Conservation (phyloP, 2,329 filamentous ascomycete genomes). For the Lasiodiplodia theobromae region DNA sequence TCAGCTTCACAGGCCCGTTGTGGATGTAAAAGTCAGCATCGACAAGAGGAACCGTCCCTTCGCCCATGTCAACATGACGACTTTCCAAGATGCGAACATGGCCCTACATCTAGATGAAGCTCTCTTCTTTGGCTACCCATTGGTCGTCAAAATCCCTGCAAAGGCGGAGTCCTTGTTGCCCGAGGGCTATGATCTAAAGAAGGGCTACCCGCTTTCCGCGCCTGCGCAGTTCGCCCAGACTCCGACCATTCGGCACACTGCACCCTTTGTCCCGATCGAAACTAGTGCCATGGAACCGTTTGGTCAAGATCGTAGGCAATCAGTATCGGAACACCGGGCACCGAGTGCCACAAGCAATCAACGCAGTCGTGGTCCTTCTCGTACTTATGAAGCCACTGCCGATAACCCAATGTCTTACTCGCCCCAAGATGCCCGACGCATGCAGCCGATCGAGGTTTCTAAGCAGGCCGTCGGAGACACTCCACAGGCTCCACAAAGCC, state of each 20-base stretch:
- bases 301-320: not conserved
- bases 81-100: not conserved
- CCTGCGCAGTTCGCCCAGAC: not conserved
- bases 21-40: not conserved
- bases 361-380: conserved; percentile 4
- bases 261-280: not conserved
- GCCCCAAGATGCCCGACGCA: conserved; percentile 18
- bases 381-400: conserved; percentile 14
- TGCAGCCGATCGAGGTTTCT: not conserved
- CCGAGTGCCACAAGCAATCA: not conserved
- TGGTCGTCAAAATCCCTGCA: conserved; percentile 1
- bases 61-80: conserved; percentile 9
- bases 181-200: not conserved
- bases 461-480: not conserved
- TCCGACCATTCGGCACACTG: not conserved
- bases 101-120: not conserved
- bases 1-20: not conserved
- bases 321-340: not conserved
- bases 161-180: not conserved
- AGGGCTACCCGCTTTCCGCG: not conserved
- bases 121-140: not conserved
- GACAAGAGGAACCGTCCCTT: conserved; percentile 6
- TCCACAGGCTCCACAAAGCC: not conserved
- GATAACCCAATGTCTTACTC: conserved; percentile 13
- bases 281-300: not conserved